phyloP scores from a whole-genome alignment of 2,329 filamentous ascomycete species.

The Penicillium sp. region DNA sequence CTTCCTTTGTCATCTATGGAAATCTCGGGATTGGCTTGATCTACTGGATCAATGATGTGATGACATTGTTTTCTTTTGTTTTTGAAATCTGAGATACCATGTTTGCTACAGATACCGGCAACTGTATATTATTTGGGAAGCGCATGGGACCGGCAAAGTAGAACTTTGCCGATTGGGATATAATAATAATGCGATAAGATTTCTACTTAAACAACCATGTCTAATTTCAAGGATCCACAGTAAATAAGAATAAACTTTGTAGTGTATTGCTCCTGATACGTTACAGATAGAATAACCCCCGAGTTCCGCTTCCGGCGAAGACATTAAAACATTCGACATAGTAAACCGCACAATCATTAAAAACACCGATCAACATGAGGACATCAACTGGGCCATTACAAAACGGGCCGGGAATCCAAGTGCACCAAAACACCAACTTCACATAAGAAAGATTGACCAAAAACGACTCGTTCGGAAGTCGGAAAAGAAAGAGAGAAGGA shows the following conservation, averaged over 20 bases:
- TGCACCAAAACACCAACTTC: conserved; percentile 1
- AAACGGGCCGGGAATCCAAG: background rate
- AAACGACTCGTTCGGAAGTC: background rate
- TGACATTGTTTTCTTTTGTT: conserved; percentile 12
- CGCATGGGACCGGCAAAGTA: background rate
- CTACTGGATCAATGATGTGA: conserved; percentile 16
- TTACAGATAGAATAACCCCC: conserved; percentile 1
- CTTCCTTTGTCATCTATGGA: background rate
- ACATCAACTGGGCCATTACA: conserved; percentile 7
- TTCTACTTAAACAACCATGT: background rate
- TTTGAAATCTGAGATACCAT: conserved; percentile 21
- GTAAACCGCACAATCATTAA: conserved; percentile 14
- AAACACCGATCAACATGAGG: conserved; percentile 12
- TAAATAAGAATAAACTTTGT: background rate
- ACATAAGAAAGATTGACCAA: background rate
- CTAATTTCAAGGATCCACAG: background rate
- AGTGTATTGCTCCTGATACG: conserved; percentile 8
- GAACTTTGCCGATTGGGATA: background rate
- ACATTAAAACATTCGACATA: conserved; percentile 1
- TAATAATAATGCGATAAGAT: background rate
- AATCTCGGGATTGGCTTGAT: background rate
- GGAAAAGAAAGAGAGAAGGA: background rate
- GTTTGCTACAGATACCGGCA: conserved; percentile 14
- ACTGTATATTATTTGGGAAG: conserved; percentile 4
- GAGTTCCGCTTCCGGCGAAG: background rate